A percentile compares a stretch with the other conserved stretches of the same genome.
Conservation (phyloP, 257 asterid genomes). For the Nicotiana benthamiana region DNA sequence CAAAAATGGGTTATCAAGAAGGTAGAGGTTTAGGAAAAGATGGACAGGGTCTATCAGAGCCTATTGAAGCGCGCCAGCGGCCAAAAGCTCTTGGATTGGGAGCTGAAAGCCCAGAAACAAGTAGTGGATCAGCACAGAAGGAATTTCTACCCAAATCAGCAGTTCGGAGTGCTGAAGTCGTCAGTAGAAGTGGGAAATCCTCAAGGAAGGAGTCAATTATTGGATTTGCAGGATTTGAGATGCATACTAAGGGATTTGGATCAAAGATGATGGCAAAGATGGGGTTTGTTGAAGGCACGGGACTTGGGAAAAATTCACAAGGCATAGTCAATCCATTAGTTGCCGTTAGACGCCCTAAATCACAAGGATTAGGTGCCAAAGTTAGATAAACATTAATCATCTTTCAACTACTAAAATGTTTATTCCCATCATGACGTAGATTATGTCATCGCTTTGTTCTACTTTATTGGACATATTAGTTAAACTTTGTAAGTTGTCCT, state of each 20-base stretch:
- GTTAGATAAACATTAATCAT: not conserved
- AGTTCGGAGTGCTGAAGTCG: slow-evolving; percentile 10
- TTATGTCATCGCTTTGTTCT: not conserved
- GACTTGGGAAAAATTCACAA: slow-evolving; percentile 79
- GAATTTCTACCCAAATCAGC: slow-evolving; percentile 15
- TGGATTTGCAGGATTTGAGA: slow-evolving; percentile 69
- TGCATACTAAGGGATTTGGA: slow-evolving; percentile 86
- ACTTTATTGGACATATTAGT: not conserved
- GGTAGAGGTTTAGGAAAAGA: slow-evolving; percentile 85
- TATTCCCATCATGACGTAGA: not conserved
- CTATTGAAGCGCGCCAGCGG: slow-evolving; percentile 74
- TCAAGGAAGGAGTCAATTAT: slow-evolving; percentile 23
- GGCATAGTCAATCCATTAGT: slow-evolving; percentile 68
- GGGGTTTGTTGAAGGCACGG: slow-evolving; percentile 86
- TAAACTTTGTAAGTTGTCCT: not conserved
- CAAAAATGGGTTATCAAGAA: slow-evolving; percentile 87
- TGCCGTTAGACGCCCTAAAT: slow-evolving; percentile 68
- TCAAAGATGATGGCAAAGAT: slow-evolving; percentile 88
- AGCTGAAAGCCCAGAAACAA: slow-evolving; percentile 55
- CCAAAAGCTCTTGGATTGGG: slow-evolving; percentile 96
- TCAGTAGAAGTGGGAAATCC: slow-evolving; percentile 23
- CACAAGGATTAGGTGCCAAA: slow-evolving; percentile 69
- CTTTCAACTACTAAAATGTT: not conserved
- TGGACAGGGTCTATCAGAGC: slow-evolving; percentile 69
- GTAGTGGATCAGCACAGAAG: slow-evolving; percentile 12